A percentile compares a stretch with the other conserved stretches of the same genome.
These are phyloP conservation scores for Populus trichocarpa DNA, from an alignment of 441 rosid species.

Conservation along the genomic window DNA sequence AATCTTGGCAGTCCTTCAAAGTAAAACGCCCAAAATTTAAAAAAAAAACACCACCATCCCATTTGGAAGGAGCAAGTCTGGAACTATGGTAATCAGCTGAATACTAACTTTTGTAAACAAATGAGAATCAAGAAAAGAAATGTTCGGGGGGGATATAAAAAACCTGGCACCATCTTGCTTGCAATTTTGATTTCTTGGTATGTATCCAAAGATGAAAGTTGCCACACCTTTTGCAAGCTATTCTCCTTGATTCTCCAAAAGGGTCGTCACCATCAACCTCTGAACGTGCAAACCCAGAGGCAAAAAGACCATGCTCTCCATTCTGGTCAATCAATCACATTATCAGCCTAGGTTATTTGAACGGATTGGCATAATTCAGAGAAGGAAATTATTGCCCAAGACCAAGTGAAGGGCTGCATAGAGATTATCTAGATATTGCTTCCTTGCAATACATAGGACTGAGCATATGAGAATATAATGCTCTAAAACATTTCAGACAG, in stretches of 20 bases:
- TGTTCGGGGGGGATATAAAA: slow-evolving; percentile 20
- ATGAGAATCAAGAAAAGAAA: neutral
- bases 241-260: slow-evolving; percentile 70
- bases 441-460: neutral
- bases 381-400: neutral
- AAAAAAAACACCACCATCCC: slow-evolving; percentile 4
- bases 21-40: slow-evolving; percentile 13
- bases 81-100: neutral
- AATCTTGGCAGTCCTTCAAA: slow-evolving; percentile 87
- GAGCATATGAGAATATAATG: neutral
- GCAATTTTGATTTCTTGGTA: slow-evolving; percentile 72
- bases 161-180: slow-evolving; percentile 99
- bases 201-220: slow-evolving; percentile 76
- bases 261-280: slow-evolving; percentile 63
- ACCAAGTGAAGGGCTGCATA: neutral
- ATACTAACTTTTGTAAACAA: neutral
- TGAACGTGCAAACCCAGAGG: slow-evolving; percentile 56
- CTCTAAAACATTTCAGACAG: neutral
- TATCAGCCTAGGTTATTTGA: slow-evolving; percentile 22
- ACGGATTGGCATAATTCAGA: neutral
- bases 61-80: neutral
- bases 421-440: neutral
- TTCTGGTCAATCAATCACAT: slow-evolving; percentile 37
- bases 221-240: slow-evolving; percentile 83
- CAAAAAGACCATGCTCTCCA: slow-evolving; percentile 56